Conservation (phyloP, 2,329 filamentous ascomycete species). For the Grosmannia huntii region DNA sequence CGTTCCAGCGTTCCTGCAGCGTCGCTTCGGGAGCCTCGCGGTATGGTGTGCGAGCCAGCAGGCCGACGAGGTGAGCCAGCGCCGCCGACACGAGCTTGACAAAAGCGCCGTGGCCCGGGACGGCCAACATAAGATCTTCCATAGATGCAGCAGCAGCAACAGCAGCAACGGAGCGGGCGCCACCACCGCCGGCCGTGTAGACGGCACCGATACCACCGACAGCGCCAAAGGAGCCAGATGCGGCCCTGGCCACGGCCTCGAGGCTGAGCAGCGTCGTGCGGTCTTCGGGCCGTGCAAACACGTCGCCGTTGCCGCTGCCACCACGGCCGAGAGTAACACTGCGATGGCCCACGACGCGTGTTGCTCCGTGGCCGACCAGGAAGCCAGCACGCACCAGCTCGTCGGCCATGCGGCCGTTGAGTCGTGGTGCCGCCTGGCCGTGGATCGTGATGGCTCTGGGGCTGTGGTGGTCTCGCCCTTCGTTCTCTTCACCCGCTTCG, state of each 20-base stretch:
- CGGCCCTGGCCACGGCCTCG: slow-evolving; percentile 48
- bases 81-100: slow-evolving; percentile 52
- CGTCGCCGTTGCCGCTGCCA: slow-evolving; percentile 13
- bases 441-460: slow-evolving; percentile 6
- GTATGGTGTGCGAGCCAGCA: slow-evolving; percentile 46
- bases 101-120: slow-evolving; percentile 55
- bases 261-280: slow-evolving; percentile 46
- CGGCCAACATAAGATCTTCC: slow-evolving; percentile 40
- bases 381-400: slow-evolving; percentile 54
- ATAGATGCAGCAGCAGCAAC: slow-evolving; percentile 2
- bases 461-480: slow-evolving; percentile 1
- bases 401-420: slow-evolving; percentile 36
- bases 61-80: slow-evolving; percentile 45
- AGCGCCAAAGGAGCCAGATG: slow-evolving; percentile 55
- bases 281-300: slow-evolving; percentile 37
- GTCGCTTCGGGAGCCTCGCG: slow-evolving; percentile 50
- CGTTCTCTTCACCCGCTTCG: slow-evolving; percentile 26
- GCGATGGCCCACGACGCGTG: slow-evolving; percentile 15
- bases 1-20: slow-evolving; percentile 59
- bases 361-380: slow-evolving; percentile 36
- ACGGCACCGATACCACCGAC: slow-evolving; percentile 57
- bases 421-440: slow-evolving; percentile 6
- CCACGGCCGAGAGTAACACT: background rate
- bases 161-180: slow-evolving; percentile 24
- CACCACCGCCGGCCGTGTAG: slow-evolving; percentile 47